A percentile compares a stretch with the other conserved stretches of the same genome.
These are phyloP conservation scores for Talaromyces proteolyticus DNA, from an alignment of 495 filamentous ascomycete species.

Conservation along the genomic window DNA sequence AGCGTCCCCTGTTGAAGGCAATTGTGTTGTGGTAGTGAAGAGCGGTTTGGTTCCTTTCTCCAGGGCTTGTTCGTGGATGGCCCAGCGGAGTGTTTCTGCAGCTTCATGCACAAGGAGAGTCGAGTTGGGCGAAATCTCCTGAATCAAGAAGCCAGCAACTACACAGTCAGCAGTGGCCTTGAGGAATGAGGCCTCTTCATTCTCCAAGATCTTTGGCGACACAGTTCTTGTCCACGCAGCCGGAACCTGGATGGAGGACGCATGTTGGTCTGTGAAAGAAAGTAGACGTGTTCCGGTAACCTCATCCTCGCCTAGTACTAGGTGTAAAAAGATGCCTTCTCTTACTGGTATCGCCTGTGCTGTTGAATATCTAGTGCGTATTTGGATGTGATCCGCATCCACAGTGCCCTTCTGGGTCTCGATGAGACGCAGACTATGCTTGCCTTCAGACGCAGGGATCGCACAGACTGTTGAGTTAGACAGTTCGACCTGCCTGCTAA, in stretches of 20 bases:
- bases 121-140: neutral
- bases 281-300: neutral
- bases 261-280: neutral
- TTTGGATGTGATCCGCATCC: neutral
- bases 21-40: neutral
- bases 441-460: neutral
- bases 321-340: neutral
- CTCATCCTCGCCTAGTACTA: neutral
- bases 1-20: neutral
- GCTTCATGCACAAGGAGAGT: neutral
- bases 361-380: neutral
- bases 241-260: neutral
- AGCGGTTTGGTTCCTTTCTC: neutral
- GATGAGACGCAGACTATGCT: neutral
- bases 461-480: neutral
- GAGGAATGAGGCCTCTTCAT: neutral
- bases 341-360: neutral
- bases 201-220: neutral
- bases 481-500: neutral
- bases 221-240: neutral
- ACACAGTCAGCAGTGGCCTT: neutral
- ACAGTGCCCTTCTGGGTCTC: neutral
- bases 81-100: neutral
- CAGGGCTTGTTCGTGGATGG: neutral
- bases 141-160: neutral